Conservation (phyloP, 805 yeast genomes). For the Metschnikowia sp. region DNA sequence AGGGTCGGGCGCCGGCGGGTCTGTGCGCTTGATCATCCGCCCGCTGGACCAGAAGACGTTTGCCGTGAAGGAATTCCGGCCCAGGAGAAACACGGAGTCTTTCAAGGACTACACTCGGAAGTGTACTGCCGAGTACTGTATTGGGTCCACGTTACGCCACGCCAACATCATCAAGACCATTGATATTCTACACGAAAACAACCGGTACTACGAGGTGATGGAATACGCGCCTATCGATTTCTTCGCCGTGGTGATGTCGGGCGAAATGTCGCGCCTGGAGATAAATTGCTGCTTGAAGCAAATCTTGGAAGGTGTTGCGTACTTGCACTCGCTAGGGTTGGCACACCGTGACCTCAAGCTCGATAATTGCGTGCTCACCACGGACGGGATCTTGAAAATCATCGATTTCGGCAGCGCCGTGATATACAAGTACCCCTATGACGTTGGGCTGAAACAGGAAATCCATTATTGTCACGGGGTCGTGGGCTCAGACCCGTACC, state of each 20-base stretch:
- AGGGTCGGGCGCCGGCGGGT: constrained; percentile 88
- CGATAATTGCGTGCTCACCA: constrained; percentile 78
- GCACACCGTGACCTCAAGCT: constrained; percentile 82
- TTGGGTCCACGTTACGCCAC: constrained; percentile 78
- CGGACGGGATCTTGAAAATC: constrained; percentile 68
- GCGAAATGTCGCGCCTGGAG: constrained; percentile 75
- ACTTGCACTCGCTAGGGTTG: constrained; percentile 72
- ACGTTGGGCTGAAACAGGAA: constrained; percentile 49
- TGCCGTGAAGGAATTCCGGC: constrained; percentile 82
- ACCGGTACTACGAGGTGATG: constrained; percentile 84
- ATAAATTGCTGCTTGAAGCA: constrained; percentile 80
- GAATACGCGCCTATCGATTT: constrained; percentile 88
- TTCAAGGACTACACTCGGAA: constrained; percentile 78
- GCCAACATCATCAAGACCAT: constrained; percentile 77
- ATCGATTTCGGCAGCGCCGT: constrained; percentile 86
- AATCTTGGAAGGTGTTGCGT: constrained; percentile 65
- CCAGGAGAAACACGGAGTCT: constrained; percentile 65
- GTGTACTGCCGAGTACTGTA: constrained; percentile 86
- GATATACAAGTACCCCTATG: constrained; percentile 70
- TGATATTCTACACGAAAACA: constrained; percentile 68
- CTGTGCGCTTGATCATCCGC: constrained; percentile 68
- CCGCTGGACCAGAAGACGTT: constrained; percentile 68
- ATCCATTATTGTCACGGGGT: constrained; percentile 53
- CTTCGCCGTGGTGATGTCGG: constrained; percentile 85
- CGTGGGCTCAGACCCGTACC: constrained; percentile 83